A percentile compares a stretch with the other conserved stretches of the same genome.
These are phyloP conservation scores for Rehmannia glutinosa DNA, from an alignment of 257 asterid genomes.

Conservation along the genomic window DNA sequence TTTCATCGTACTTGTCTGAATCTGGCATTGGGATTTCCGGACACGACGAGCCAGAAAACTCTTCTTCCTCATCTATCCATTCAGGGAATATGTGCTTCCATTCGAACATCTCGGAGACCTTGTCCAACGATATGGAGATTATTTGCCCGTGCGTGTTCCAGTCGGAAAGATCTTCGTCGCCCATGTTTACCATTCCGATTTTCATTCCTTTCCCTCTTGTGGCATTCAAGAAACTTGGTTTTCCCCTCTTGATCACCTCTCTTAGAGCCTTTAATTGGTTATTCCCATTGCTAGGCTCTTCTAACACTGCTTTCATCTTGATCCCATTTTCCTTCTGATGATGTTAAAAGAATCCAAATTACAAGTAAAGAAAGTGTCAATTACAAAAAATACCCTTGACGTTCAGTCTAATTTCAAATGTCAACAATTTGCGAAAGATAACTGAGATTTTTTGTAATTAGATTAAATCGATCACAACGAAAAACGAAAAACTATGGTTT, in stretches of 20 bases:
- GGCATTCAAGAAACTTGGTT: slow-evolving; percentile 55
- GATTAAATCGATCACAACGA: not conserved
- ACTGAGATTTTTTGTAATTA: too few species aligned
- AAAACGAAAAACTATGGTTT: not conserved
- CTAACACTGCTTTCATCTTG: slow-evolving; percentile 64
- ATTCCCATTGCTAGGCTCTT: slow-evolving; percentile 29
- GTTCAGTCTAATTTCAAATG: too few species aligned
- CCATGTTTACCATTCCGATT: slow-evolving; percentile 82
- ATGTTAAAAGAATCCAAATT: not conserved
- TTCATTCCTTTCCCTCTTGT: slow-evolving; percentile 39
- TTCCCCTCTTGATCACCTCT: slow-evolving; percentile 51
- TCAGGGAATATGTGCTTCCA: slow-evolving; percentile 88
- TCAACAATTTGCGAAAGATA: too few species aligned
- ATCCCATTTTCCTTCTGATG: slow-evolving; percentile 42
- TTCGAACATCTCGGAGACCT: slow-evolving; percentile 46
- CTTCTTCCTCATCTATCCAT: slow-evolving; percentile 98
- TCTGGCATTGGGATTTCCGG: slow-evolving; percentile 91
- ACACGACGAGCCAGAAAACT: slow-evolving; percentile 66
- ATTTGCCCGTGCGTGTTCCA: slow-evolving; percentile 47
- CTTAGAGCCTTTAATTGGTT: slow-evolving; percentile 27
- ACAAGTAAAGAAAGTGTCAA: not conserved
- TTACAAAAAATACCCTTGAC: too few species aligned
- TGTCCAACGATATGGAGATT: slow-evolving; percentile 33
- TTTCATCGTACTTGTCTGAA: slow-evolving; percentile 7
- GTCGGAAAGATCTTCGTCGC: slow-evolving; percentile 57